Base-by-base conservation (phyloP, 1,139 yeast genomes). In the Hemisphaericaspora xylofermentans region DNA sequence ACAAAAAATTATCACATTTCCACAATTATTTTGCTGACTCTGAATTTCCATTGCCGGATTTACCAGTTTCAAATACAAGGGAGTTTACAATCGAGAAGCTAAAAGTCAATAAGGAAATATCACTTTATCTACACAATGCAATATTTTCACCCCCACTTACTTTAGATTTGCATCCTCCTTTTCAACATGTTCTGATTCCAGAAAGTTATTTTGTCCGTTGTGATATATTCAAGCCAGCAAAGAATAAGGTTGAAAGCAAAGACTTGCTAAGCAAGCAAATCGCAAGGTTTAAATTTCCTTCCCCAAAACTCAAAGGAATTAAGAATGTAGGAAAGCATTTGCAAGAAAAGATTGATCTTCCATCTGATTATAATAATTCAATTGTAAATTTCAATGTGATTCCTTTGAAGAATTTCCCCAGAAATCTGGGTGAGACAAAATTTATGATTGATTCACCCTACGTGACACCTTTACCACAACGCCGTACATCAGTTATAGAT, bases 71-170 rank as follows among this genome's bases (percentile, higher is more conserved):
- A n/a, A 17, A 25, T 12, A 34, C 26, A 24, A 14, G 5, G 8
- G 16, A 32, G 6, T 37, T 37, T 15, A 14, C 38, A 22, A 27
- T 18, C 19, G 43, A 40, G 29, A 40, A 34, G 15, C 33, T 40
- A 8, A 22, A 29, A n/a, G 13, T 40, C 4, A 37, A 33, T 13
- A 40, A 36, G 33, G 27, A 29, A 3, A 15, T 38, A 9, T 29
- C 40, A 7, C 15, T 36, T 1, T 19, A 24, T 26, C 32, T 40
- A 15, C 40, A 36, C 25, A 18, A 33, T 18, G 13, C 15, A 12
- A 29, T 36, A 13, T 24, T 24, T 4, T 4, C 33, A 2, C 22
- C 32, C n/a, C n/a, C 14, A 4, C 4, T 15, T 9, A 13, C n/a
- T 6, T 32, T 33, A 4, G 33, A 29, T 8, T 30, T 30, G 6